Percentiles rank a stretch among this genome's conserved stretches.
phyloP scores from a whole-genome alignment of 768 basidiomycete genomes.

The Termitomyces sp. region DNA sequence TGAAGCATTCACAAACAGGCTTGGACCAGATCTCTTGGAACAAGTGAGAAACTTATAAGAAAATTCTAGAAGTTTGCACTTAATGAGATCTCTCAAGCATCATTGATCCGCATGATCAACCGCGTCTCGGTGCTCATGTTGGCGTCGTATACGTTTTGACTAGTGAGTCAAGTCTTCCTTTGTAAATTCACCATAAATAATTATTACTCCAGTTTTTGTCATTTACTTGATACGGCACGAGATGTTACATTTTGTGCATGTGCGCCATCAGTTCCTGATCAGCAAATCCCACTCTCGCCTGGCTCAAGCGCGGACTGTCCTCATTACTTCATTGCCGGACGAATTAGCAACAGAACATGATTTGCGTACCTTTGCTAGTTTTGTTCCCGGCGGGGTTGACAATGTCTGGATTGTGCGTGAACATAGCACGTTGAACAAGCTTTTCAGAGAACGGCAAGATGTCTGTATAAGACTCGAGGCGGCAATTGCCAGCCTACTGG shows the following conservation, averaged over 20 bases:
- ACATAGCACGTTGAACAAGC: conserved; percentile 34
- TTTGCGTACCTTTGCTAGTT: conserved; percentile 48
- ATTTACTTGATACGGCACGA: conserved; percentile 54
- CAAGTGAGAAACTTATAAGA: conserved; percentile 31
- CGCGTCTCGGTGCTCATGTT: conserved; percentile 52
- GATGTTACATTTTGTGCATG: conserved; percentile 48
- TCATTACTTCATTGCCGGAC: conserved; percentile 58
- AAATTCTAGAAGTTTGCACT: background rate
- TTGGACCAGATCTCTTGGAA: conserved; percentile 45
- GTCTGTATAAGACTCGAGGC: conserved; percentile 49
- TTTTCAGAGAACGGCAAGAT: conserved; percentile 39
- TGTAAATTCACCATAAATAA: background rate
- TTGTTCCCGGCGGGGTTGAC: conserved; percentile 65
- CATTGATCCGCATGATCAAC: conserved; percentile 26
- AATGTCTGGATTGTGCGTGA: conserved; percentile 65
- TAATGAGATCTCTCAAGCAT: conserved; percentile 21
- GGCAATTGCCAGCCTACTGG: conserved; percentile 31
- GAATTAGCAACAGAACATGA: conserved; percentile 43
- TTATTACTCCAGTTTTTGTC: conserved; percentile 43
- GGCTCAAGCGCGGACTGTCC: conserved; percentile 63
- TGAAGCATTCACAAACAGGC: conserved; percentile 25
- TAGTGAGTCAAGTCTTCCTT: conserved; percentile 25
- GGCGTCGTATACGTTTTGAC: conserved; percentile 44
- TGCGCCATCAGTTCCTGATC: conserved; percentile 56
- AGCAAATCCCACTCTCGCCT: conserved; percentile 50